Evolutionary conservation across 1,284 basidiomycete genomes (phyloP).

Genomic region (Ceraceosorus bombacis): DNA sequence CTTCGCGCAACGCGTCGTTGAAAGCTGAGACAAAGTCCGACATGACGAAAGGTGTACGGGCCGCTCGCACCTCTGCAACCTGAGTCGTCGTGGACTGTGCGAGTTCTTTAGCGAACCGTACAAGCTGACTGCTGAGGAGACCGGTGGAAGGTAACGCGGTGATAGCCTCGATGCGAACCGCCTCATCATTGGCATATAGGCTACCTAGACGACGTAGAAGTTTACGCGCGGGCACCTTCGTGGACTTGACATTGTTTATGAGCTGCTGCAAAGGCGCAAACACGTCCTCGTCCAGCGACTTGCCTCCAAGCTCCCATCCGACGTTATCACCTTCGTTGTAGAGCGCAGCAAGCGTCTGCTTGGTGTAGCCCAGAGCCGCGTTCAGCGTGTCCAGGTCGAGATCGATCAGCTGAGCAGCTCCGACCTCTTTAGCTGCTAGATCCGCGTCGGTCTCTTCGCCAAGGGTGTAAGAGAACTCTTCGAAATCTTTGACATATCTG

Average conservation of each 20-base stretch:
- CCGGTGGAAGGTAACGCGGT: conserved; percentile 33
- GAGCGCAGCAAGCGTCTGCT: conserved; percentile 30
- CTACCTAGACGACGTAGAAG: conserved; percentile 35
- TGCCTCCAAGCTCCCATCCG: conserved; percentile 29
- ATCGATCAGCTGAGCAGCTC: conserved; percentile 36
- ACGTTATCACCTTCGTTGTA: conserved; percentile 26
- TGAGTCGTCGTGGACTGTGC: conserved; percentile 22
- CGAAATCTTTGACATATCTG: conserved; percentile 51
- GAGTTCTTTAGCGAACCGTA: conserved; percentile 29
- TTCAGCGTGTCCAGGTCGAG: conserved; percentile 45
- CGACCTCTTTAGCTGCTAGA: conserved; percentile 42
- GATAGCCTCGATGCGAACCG: conserved; percentile 34
- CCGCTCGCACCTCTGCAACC: conserved; percentile 23
- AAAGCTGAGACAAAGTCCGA: conserved; percentile 20
- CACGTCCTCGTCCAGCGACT: conserved; percentile 25
- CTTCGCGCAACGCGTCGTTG: conserved; percentile 26
- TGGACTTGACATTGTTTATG: conserved; percentile 30
- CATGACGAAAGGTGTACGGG: conserved; percentile 25
- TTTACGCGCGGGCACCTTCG: conserved; percentile 40
- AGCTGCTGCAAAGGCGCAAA: conserved; percentile 35
- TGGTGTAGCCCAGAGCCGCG: conserved; percentile 35
- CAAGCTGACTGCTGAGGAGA: conserved; percentile 33
- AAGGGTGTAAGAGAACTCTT: conserved; percentile 32
- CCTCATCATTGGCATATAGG: conserved; percentile 37
- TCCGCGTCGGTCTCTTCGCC: conserved; percentile 56